A percentile compares a stretch with the other conserved stretches of the same genome.
phyloP scores from a whole-genome alignment of 495 filamentous ascomycete species.

The Echria macrotheca region DNA sequence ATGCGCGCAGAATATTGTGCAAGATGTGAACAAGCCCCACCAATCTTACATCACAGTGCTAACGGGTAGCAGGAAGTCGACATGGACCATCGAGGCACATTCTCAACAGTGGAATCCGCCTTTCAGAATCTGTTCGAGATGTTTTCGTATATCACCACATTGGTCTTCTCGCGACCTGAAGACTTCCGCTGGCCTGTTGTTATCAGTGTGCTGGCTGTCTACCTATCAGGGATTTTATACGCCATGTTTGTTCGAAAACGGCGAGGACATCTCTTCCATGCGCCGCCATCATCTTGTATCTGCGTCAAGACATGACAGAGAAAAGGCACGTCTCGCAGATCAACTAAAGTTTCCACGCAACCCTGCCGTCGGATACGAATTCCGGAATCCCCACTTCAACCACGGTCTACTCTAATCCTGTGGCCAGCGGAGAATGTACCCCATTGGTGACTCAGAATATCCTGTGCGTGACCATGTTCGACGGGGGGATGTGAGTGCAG shows the following conservation, averaged over 20 bases:
- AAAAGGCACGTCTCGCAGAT: too few relatives aligned
- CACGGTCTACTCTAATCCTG: slow-evolving; percentile 42
- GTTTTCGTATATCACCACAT: slow-evolving; percentile 54
- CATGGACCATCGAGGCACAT: slow-evolving; percentile 45
- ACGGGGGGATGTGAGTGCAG: slow-evolving; percentile 35
- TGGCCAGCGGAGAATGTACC: slow-evolving; percentile 30
- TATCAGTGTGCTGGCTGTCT: slow-evolving; percentile 50
- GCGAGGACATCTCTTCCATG: slow-evolving; percentile 60
- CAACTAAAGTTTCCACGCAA: too few relatives aligned
- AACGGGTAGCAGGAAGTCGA: slow-evolving; percentile 41
- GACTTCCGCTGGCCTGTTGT: slow-evolving; percentile 58
- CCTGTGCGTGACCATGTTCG: slow-evolving; percentile 38
- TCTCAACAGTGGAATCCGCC: slow-evolving; percentile 57
- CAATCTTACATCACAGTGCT: too few relatives aligned
- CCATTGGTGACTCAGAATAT: slow-evolving; percentile 40
- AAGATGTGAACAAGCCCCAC: slow-evolving; percentile 52
- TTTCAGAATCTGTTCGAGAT: slow-evolving; percentile 65
- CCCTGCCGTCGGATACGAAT: slow-evolving; percentile 45
- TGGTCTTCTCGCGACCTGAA: slow-evolving; percentile 50
- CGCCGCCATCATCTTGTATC: slow-evolving; percentile 2
- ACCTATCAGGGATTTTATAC: slow-evolving; percentile 46
- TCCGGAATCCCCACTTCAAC: slow-evolving; percentile 47
- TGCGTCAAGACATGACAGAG: too few relatives aligned
- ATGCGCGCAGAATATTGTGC: slow-evolving; percentile 57
- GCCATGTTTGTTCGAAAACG: slow-evolving; percentile 50